Evolutionary conservation across 2,329 filamentous ascomycete species (phyloP).

Genomic region (Bipolaris sorokiniana): DNA sequence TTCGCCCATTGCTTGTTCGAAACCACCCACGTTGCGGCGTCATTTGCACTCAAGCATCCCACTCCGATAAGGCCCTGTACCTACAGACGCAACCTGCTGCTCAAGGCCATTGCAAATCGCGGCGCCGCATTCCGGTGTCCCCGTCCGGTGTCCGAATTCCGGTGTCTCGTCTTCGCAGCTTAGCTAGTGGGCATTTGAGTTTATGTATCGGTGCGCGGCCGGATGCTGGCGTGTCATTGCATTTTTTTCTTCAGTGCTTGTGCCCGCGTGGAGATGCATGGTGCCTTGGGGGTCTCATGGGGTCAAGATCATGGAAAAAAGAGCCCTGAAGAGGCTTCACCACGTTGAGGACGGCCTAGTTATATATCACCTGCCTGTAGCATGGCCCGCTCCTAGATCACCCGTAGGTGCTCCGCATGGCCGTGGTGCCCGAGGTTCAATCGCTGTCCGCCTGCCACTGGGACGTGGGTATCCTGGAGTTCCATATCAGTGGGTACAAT

Average conservation of each 20-base stretch:
- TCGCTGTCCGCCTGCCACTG: slow-evolving; percentile 2
- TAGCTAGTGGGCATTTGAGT: slow-evolving; percentile 20
- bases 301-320: slow-evolving; percentile 27
- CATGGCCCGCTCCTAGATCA: slow-evolving; percentile 30
- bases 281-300: slow-evolving; percentile 29
- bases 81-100: slow-evolving; percentile 16
- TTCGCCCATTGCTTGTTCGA: slow-evolving; percentile 29
- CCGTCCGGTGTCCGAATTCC: slow-evolving; percentile 9
- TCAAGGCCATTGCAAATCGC: slow-evolving; percentile 36
- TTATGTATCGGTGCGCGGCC: slow-evolving; percentile 31
- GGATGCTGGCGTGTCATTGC: slow-evolving; percentile 27
- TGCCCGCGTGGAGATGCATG: slow-evolving; percentile 22
- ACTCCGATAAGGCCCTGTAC: slow-evolving; percentile 37
- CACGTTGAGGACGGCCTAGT: slow-evolving; percentile 27
- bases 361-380: slow-evolving; percentile 32
- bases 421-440: slow-evolving; percentile 36
- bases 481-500: slow-evolving; percentile 8
- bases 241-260: slow-evolving; percentile 17
- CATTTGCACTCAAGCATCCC: slow-evolving; percentile 29
- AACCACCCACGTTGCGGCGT: slow-evolving; percentile 33
- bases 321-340: slow-evolving; percentile 5
- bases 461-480: slow-evolving; percentile 9
- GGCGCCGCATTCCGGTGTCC: slow-evolving; percentile 17
- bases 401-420: slow-evolving; percentile 33
- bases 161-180: slow-evolving; percentile 13